Evolutionary conservation across 176 grass and related monocot genomes (phyloP).

Genomic region (Hyparrhenia diplandra): DNA sequence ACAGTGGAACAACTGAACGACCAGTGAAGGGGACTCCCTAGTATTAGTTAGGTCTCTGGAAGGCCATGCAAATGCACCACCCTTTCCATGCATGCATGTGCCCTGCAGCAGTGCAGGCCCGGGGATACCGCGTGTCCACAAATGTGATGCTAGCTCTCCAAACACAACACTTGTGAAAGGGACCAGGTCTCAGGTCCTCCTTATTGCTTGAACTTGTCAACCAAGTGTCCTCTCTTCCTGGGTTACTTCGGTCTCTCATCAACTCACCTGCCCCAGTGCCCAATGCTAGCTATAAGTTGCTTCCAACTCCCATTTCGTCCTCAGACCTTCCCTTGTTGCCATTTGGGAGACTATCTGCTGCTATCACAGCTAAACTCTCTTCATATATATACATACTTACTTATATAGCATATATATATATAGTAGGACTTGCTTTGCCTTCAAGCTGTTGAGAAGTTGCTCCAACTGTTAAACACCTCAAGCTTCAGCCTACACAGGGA

Average conservation of each 20-base stretch:
- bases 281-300: slow-evolving; percentile 24
- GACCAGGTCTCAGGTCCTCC: slow-evolving; percentile 15
- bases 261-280: slow-evolving; percentile 15
- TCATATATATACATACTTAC: not conserved
- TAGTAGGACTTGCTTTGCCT: not conserved
- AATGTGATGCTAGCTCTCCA: slow-evolving; percentile 7
- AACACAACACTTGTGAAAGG: slow-evolving; percentile 25
- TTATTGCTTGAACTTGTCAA: slow-evolving; percentile 49
- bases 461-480: not conserved
- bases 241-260: slow-evolving; percentile 5
- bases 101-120: not conserved
- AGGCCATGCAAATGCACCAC: not conserved
- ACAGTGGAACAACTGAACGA: slow-evolving; percentile 21
- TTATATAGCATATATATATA: not conserved
- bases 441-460: not conserved
- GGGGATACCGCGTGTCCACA: not conserved
- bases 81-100: not conserved
- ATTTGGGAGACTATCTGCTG: too few relatives aligned
- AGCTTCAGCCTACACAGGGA: not conserved
- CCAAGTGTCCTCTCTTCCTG: slow-evolving; percentile 7
- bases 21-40: too few relatives aligned
- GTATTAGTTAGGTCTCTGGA: not conserved
- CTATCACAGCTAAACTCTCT: not conserved
- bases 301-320: not conserved
- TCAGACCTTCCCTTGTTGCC: too few relatives aligned